Conservation (phyloP, 306 rosid species). For the Rosa multiflora region DNA sequence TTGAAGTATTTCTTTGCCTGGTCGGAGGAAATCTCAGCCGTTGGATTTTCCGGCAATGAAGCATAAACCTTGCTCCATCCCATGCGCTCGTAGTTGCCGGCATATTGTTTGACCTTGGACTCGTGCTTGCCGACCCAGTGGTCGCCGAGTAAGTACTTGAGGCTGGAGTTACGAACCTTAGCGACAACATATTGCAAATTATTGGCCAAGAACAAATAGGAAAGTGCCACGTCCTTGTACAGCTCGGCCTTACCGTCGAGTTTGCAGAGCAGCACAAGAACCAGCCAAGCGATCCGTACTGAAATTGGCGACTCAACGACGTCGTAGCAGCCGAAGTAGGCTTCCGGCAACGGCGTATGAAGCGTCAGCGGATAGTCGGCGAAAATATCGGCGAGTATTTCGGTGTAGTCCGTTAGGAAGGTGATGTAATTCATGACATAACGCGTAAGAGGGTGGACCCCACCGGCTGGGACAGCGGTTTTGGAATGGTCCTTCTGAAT, state of each 20-base stretch:
- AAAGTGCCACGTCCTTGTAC: constrained; percentile 68
- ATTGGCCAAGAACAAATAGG: constrained; percentile 88
- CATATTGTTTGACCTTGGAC: constrained; percentile 65
- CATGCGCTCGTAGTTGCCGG: constrained; percentile 61
- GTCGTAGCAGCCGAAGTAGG: constrained; percentile 41
- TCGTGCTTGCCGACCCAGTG: constrained; percentile 65
- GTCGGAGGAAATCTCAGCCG: constrained; percentile 50
- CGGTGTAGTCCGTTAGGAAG: constrained; percentile 62
- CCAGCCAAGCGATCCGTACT: constrained; percentile 62
- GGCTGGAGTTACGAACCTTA: constrained; percentile 56
- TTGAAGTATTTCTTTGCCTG: constrained; percentile 33
- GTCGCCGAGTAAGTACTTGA: constrained; percentile 53
- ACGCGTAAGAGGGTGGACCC: constrained; percentile 87
- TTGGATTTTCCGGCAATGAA: constrained; percentile 54
- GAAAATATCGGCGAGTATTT: constrained; percentile 46
- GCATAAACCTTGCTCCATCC: constrained; percentile 68
- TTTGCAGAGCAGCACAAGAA: constrained; percentile 74
- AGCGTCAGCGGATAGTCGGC: constrained; percentile 50
- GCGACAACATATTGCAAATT: constrained; percentile 79
- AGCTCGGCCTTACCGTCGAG: constrained; percentile 68
- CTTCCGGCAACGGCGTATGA: constrained; percentile 60
- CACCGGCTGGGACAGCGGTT: constrained; percentile 65
- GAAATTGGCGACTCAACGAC: constrained; percentile 36
- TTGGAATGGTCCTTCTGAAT: constrained; percentile 68
- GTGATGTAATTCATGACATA: constrained; percentile 81